Base-by-base conservation (phyloP, 1,284 basidiomycete genomes). In the Earliella scabrosa region DNA sequence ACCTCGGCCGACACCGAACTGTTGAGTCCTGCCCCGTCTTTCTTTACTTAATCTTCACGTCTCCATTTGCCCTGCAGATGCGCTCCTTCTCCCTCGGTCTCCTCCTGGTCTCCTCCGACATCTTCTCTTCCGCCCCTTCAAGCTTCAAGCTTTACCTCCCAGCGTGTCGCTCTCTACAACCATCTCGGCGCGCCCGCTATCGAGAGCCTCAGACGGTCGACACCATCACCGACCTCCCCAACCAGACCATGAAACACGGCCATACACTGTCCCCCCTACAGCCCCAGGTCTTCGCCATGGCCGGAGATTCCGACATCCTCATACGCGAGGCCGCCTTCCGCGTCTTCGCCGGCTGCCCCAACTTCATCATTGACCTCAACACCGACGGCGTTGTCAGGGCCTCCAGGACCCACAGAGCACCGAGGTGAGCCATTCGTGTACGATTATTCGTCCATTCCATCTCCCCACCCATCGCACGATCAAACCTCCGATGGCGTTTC, bases 51-150 rank as follows among this genome's bases (percentile, higher is more conserved):
- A 14, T 32, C 45, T 21, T 26, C 45, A 34, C 53, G 45, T 21
- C 18, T 23, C 4, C 43, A 16, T 34, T 24, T 46, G 21, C 18
- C 21, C 21, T 38, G 36, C 60, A 90, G 87, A 92, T 92, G 89
- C 84, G 90, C 35, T 88, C 89, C 0, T 92, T 92, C 70, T 89
- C 89, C 2, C 77, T 92, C 31, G 88, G 92, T 13, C 82, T 92
- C n/a, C n/a, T n/a, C n/a, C n/a, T n/a, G n/a, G n/a, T n/a, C n/a
- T n/a, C 23, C 81, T 92, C 29, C 81, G 90, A 8, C 82, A 90
- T 8, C 78, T 92, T 4, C 81, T 92, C 45, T 92, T 92, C 70
- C 82, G 89, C 75, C 36, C 73, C 59, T 51, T n/a, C n/a, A n/a
- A n/a, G n/a, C n/a, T n/a, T n/a, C n/a, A n/a, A n/a, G n/a, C n/a